Percentiles rank a stretch among this genome's conserved stretches.
phyloP scores from a whole-genome alignment of 2,329 filamentous ascomycete species.

The Venturia nashicola region DNA sequence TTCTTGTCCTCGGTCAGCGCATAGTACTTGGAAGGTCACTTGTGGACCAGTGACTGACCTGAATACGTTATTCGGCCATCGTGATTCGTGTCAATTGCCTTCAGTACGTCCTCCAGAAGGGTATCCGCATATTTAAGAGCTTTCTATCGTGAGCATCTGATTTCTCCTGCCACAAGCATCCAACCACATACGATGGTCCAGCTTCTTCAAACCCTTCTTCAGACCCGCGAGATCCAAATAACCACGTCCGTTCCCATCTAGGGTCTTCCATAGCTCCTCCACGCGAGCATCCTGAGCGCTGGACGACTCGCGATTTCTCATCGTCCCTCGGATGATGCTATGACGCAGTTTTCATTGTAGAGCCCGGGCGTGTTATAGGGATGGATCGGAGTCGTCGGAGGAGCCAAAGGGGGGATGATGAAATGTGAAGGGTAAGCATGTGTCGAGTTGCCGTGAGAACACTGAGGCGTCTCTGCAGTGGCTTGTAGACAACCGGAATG shows the following conservation, averaged over 20 bases:
- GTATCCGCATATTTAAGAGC: slow-evolving; percentile 83
- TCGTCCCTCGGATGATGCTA: slow-evolving; percentile 16
- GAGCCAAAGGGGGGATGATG: slow-evolving; percentile 1
- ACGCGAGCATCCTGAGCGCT: slow-evolving; percentile 71
- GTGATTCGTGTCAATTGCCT: slow-evolving; percentile 70
- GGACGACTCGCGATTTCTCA: slow-evolving; percentile 64
- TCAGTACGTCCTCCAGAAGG: slow-evolving; percentile 69
- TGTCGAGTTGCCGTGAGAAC: slow-evolving; percentile 2
- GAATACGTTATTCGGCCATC: slow-evolving; percentile 87
- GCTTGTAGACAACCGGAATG: neutral
- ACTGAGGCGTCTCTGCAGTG: neutral
- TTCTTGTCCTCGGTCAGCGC: slow-evolving; percentile 44
- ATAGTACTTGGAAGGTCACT: neutral
- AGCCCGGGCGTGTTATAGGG: neutral
- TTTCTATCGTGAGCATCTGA: slow-evolving; percentile 18
- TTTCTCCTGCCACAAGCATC: slow-evolving; percentile 3
- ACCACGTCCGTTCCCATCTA: slow-evolving; percentile 66
- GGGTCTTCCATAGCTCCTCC: slow-evolving; percentile 68
- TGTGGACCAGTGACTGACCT: slow-evolving; percentile 39
- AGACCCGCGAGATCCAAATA: slow-evolving; percentile 75
- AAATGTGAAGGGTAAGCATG: neutral
- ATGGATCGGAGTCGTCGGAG: neutral
- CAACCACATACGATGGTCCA: slow-evolving; percentile 73
- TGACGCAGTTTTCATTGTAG: slow-evolving; percentile 6
- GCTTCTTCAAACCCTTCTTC: slow-evolving; percentile 70